Evolutionary conservation across 352 stramenopile species (phyloP), one percentile per base, ranked within the genome.

Genomic region (Globisporangium mamillatum): DNA sequence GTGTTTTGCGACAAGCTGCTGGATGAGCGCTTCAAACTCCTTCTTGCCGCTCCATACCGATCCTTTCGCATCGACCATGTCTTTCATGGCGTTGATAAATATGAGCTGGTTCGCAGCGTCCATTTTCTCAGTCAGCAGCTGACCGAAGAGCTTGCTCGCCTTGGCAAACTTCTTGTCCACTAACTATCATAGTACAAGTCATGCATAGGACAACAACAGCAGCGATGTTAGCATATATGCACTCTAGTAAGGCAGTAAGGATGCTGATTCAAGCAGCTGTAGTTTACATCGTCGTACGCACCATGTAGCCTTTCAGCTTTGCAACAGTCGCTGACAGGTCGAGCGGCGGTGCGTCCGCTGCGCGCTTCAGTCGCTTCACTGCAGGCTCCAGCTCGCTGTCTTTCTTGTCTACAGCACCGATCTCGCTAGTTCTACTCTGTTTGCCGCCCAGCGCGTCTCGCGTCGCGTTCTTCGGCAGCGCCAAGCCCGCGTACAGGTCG

Each of bases 101-200:
- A 85, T 16, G 1, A 68, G 62, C 57, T 74, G 77, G 9, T 61
- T 86, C 22, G 79, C 73, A 0, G 29, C 6, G 1, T 66, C 77
- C 58, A 91, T 70, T 24, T 84, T 72, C 32, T 88, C 76, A 7
- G 25, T 38, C 36, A 92, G 60, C 18, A 93, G 71, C 25, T 77
- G 78, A 2, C 65, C 68, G 52, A 93, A 88, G 14, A 94, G 75
- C 32, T 52, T 46, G n/a, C 75, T 82, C 3, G 86, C 84, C 64
- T 93, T 92, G 18, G 74, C 22, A 55, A 93, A 93, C 61, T 93
- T 93, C 72, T 92, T 92, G 76, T 86, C 79, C 1, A 90, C 72
- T 7, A 91, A 48, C 83, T 90, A 61, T 16, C 12, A 27, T 27
- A 22, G 27, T 5, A n/a, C 24, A 16, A 46, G 36, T 4, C 18